A percentile compares a stretch with the other conserved stretches of the same genome.
These are phyloP conservation scores for Arthrobotrys sphaeroides DNA, from an alignment of 2,329 filamentous ascomycete genomes.

Conservation along the genomic window DNA sequence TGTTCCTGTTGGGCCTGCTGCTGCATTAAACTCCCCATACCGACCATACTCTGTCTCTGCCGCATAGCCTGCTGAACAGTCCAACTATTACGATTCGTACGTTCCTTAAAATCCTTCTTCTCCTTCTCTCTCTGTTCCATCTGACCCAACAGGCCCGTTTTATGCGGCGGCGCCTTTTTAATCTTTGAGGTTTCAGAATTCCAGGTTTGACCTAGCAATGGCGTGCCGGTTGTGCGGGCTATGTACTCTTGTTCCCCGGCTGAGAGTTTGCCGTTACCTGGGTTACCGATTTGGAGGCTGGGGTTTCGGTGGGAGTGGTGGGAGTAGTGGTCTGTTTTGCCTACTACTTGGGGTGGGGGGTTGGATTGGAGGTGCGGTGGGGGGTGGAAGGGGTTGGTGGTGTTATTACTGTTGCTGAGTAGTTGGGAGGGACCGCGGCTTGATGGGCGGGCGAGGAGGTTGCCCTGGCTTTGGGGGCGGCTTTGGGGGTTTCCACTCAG, in stretches of 20 bases:
- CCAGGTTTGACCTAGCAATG: slow-evolving; percentile 67
- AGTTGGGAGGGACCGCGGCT: slow-evolving; percentile 4
- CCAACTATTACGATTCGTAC: slow-evolving; percentile 66
- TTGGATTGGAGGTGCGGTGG: not conserved
- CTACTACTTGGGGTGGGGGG: slow-evolving; percentile 19
- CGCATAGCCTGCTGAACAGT: slow-evolving; percentile 78
- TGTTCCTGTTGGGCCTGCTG: slow-evolving; percentile 59
- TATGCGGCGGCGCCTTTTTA: slow-evolving; percentile 64
- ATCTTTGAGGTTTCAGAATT: slow-evolving; percentile 61
- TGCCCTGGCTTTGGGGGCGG: slow-evolving; percentile 9
- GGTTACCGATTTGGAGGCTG: slow-evolving; percentile 55
- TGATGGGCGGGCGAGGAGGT: slow-evolving; percentile 18
- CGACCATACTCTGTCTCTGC: slow-evolving; percentile 67
- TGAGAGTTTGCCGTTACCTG: slow-evolving; percentile 69
- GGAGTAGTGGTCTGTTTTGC: slow-evolving; percentile 60
- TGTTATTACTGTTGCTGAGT: slow-evolving; percentile 2
- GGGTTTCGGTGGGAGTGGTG: slow-evolving; percentile 60
- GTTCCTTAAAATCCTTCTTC: slow-evolving; percentile 71
- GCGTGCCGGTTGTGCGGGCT: slow-evolving; percentile 80
- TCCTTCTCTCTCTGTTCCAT: slow-evolving; percentile 84
- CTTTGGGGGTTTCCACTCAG: not conserved
- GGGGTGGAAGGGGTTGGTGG: slow-evolving; percentile 34
- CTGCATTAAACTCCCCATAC: slow-evolving; percentile 7
- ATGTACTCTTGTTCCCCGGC: slow-evolving; percentile 89
- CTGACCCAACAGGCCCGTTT: slow-evolving; percentile 75